Conservation (phyloP, 73 alveolate species). For the Symbiodinium pilosum region DNA sequence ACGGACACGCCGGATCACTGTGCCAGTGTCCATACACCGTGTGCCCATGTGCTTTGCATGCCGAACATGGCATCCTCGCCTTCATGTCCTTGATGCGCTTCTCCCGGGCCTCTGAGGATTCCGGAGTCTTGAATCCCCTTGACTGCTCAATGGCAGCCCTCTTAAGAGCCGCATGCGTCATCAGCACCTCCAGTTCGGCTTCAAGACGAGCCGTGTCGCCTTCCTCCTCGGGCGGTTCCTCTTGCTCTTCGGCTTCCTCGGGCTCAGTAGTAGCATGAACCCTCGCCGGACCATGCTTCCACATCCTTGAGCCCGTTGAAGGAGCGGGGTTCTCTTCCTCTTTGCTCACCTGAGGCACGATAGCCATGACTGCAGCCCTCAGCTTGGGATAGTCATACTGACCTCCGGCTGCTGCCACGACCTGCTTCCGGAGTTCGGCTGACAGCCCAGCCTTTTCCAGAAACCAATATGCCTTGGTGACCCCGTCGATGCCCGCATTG, state of each 20-base stretch:
- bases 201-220: background rate
- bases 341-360: background rate
- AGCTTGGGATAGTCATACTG: background rate
- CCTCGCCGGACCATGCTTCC: background rate
- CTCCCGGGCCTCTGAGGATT: background rate
- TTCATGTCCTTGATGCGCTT: background rate
- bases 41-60: background rate
- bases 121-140: background rate
- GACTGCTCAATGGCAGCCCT: background rate
- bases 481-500: background rate
- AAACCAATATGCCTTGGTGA: background rate
- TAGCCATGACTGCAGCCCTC: background rate
- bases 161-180: background rate
- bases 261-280: background rate
- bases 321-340: background rate
- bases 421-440: slow-evolving; percentile 8
- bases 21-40: slow-evolving; percentile 26
- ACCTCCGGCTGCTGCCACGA: slow-evolving; percentile 8
- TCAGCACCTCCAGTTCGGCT: background rate
- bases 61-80: background rate
- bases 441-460: background rate
- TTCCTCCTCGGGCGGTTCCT: background rate
- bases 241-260: background rate
- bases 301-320: too few relatives aligned
- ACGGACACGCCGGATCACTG: background rate